phyloP scores from a whole-genome alignment of 345 rosid species.

The Lepidium sativum region DNA sequence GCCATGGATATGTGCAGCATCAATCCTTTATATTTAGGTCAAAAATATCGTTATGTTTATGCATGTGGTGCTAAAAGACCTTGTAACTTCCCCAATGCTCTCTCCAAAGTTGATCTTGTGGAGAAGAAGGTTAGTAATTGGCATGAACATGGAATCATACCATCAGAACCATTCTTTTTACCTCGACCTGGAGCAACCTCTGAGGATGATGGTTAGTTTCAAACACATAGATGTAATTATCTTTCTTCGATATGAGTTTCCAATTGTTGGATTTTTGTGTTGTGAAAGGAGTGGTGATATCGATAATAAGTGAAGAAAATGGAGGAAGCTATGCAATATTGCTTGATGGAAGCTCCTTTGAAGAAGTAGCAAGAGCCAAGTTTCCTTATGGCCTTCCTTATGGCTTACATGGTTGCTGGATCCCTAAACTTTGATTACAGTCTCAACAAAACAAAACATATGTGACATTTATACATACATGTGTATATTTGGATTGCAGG shows the following conservation, averaged over 20 bases:
- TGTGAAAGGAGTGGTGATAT: slow-evolving; percentile 68
- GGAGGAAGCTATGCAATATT: slow-evolving; percentile 80
- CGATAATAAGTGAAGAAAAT: slow-evolving; percentile 65
- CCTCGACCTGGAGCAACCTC: slow-evolving; percentile 72
- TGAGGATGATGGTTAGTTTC: slow-evolving; percentile 83
- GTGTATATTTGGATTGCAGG: slow-evolving; percentile 15
- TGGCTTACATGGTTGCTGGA: slow-evolving; percentile 97
- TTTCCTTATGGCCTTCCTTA: slow-evolving; percentile 93
- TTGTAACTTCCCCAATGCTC: slow-evolving; percentile 91
- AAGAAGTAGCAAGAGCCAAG: slow-evolving; percentile 90
- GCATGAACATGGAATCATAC: slow-evolving; percentile 70
- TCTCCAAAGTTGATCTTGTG: slow-evolving; percentile 79
- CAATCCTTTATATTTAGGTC: slow-evolving; percentile 65
- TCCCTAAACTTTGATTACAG: slow-evolving; percentile 37
- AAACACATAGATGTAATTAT: background rate
- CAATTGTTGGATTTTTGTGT: background rate
- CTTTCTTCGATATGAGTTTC: background rate
- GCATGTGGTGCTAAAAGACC: slow-evolving; percentile 96
- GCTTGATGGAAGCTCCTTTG: slow-evolving; percentile 70
- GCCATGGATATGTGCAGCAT: slow-evolving; percentile 98
- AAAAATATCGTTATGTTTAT: slow-evolving; percentile 69
- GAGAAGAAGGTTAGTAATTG: slow-evolving; percentile 74
- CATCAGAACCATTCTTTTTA: slow-evolving; percentile 90
- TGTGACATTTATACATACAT: background rate
- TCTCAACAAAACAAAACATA: slow-evolving; percentile 5